Evolutionary conservation across 2,329 filamentous ascomycete genomes (phyloP).

Genomic region (Tolypocladium tropicale): DNA sequence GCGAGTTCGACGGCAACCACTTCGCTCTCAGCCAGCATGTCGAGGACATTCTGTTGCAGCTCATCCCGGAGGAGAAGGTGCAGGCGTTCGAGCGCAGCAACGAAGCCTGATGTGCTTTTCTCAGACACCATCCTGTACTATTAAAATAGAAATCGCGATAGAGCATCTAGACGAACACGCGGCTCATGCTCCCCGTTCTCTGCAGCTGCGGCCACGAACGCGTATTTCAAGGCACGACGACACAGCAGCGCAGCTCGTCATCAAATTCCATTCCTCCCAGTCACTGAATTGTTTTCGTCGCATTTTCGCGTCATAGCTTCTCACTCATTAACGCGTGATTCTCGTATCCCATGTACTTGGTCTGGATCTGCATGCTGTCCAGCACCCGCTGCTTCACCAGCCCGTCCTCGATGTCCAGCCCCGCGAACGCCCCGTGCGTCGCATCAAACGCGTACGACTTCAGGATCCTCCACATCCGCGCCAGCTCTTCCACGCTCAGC

Average conservation of each 20-base stretch:
- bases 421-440: constrained; percentile 58
- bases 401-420: constrained; percentile 46
- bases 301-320: constrained; percentile 3
- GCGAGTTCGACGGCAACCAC: constrained; percentile 23
- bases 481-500: constrained; percentile 51
- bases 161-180: background rate
- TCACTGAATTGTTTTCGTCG: background rate
- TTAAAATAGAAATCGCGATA: background rate
- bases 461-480: constrained; percentile 60
- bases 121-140: background rate
- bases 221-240: background rate
- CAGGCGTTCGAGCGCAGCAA: background rate
- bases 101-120: background rate
- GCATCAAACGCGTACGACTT: constrained; percentile 50
- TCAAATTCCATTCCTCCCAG: background rate
- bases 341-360: constrained; percentile 37
- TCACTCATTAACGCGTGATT: constrained; percentile 27
- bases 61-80: background rate
- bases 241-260: background rate
- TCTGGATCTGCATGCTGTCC: constrained; percentile 69
- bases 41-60: constrained; percentile 7
- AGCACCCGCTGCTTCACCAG: constrained; percentile 55
- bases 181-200: background rate
- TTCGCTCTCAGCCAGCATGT: constrained; percentile 17
- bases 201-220: background rate